Base-by-base conservation (phyloP, 805 yeast genomes). In the Yarrowia divulgata region DNA sequence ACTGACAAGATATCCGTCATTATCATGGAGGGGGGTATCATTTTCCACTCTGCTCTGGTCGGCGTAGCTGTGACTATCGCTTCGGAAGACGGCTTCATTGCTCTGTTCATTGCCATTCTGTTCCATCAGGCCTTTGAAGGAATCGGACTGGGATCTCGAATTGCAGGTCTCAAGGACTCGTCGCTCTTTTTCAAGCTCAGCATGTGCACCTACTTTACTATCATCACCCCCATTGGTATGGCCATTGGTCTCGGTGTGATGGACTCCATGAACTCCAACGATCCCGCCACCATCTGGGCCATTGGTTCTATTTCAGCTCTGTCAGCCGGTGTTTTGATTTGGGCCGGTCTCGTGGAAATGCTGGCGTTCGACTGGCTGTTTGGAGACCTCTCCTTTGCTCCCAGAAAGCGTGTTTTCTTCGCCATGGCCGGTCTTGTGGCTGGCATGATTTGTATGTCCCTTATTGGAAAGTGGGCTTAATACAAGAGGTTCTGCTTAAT, bases 101-200 rank as follows among this genome's bases (percentile, higher is more conserved):
- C 88, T 1, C 79, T 87, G 64, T 87, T 85, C 73, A 79, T 85
- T 57, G 91, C 87, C 29, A 68, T 83, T 58, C 83, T 85, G 5
- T 87, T 87, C 80, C 90, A 90, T 75, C 95, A 90, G 79, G 81
- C 87, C 81, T 90, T 90, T 74, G 95, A 90, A 79, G 95, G 94
- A 69, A 80, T 90, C 69, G 95, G 93, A 71, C 79, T 90, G 72
- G 94, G 94, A 37, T 83, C 92, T 8, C 84, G 94, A 79, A 82
- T 88, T 55, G 90, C 91, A 1, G 83, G 81, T 39, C 82, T 85
- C 1, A 74, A 79, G 23, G 79, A 74, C 72, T 85, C 88, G 0
- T 91, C 92, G n/a, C 37, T 45, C 37, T 35, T 54, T 32, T 49
- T 60, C 43, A 70, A 69, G 52, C 35, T 66, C 10, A 19, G 45